Percentiles rank a stretch among this genome's conserved stretches.
These are phyloP conservation scores for Chrysoporthe austroafricana DNA, from an alignment of 2,329 filamentous ascomycete species.

Conservation along the genomic window DNA sequence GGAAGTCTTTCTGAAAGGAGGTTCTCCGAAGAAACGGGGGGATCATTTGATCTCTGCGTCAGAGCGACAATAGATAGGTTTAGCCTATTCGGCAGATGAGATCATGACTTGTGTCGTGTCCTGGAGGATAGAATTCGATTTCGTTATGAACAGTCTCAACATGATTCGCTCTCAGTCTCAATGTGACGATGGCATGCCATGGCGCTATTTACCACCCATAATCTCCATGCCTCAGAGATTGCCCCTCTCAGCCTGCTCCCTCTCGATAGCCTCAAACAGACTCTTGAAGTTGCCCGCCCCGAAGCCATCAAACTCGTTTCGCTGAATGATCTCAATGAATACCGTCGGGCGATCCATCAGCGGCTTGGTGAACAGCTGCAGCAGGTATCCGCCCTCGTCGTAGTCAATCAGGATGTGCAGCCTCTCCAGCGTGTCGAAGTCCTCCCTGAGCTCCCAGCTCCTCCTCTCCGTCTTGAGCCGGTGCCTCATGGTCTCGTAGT, in stretches of 20 bases:
- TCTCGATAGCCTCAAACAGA: constrained; percentile 91
- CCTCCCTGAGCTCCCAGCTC: constrained; percentile 71
- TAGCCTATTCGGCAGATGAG: background rate
- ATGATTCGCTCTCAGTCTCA: background rate
- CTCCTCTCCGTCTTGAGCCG: constrained; percentile 69
- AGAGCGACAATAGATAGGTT: background rate
- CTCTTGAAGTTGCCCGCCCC: constrained; percentile 96
- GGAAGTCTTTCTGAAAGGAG: background rate
- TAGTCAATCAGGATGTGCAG: constrained; percentile 94
- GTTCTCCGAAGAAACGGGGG: background rate
- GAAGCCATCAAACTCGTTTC: constrained; percentile 88
- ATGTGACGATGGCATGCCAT: background rate
- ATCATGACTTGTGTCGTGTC: background rate
- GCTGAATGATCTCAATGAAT: constrained; percentile 95
- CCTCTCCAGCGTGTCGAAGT: constrained; percentile 74
- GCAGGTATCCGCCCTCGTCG: constrained; percentile 85
- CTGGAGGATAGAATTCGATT: constrained; percentile 25
- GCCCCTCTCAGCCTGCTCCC: constrained; percentile 84
- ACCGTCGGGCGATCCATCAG: constrained; percentile 94
- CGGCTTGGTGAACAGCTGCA: constrained; percentile 80
- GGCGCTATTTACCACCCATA: background rate
- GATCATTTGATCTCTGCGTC: background rate
- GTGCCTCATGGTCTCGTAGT: constrained; percentile 78
- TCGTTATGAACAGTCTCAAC: background rate
- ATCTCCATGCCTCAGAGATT: constrained; percentile 62